phyloP scores from a whole-genome alignment of 257 asterid genomes.

The Scutellaria barbata region DNA sequence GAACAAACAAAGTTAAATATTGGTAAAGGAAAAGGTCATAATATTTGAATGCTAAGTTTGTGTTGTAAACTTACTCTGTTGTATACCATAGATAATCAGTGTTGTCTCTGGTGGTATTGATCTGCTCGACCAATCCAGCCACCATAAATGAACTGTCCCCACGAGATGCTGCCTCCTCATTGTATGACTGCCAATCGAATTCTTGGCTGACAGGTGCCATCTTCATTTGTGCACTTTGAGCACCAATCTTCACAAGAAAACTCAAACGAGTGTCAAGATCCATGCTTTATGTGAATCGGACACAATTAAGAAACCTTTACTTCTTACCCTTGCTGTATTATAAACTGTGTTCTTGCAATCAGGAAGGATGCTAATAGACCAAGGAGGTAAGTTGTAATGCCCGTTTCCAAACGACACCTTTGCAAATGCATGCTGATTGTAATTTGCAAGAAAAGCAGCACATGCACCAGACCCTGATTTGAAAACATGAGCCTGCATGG shows the following conservation, averaged over 20 bases:
- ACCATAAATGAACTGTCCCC: conserved; percentile 60
- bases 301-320: neutral
- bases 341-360: conserved; percentile 94
- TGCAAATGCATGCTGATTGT: conserved; percentile 69
- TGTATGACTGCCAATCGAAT: conserved; percentile 84
- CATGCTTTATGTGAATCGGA: neutral
- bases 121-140: conserved; percentile 88
- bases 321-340: conserved; percentile 95
- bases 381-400: conserved; percentile 94
- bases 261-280: conserved; percentile 27
- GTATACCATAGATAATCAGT: conserved; percentile 95
- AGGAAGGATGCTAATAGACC: conserved; percentile 99
- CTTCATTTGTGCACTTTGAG: conserved; percentile 93
- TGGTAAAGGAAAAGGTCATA: conserved; percentile 2
- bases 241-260: conserved; percentile 70
- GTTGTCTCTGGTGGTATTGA: conserved; percentile 85
- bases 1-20: conserved; percentile 18
- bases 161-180: conserved; percentile 71
- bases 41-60: neutral
- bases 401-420: conserved; percentile 65
- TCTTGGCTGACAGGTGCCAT: conserved; percentile 70
- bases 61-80: conserved; percentile 75
- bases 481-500: conserved; percentile 84
- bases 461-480: conserved; percentile 72
- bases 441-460: conserved; percentile 95